These are phyloP conservation scores for Solanum hybrid DNA, from an alignment of 305 asterid genomes.

Conservation along the genomic window DNA sequence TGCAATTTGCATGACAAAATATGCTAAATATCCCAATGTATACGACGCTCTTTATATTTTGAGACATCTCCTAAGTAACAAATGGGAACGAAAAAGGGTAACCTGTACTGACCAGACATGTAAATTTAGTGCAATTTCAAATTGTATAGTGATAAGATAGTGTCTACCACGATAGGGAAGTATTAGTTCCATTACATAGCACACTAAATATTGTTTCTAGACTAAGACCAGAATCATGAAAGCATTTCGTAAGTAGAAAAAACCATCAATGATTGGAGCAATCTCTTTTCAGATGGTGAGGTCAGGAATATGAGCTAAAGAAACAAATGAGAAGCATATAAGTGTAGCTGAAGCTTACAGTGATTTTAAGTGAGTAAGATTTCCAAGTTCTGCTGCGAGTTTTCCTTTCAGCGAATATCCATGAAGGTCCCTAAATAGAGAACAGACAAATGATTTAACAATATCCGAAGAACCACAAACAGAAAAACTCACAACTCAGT, in stretches of 20 bases:
- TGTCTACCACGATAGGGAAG: background rate
- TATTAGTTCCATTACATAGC: background rate
- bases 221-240: background rate
- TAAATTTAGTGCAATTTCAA: background rate
- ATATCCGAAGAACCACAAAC: background rate
- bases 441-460: background rate
- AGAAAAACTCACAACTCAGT: background rate
- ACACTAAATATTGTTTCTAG: background rate
- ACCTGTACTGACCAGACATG: background rate
- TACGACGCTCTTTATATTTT: background rate
- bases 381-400: constrained; percentile 74
- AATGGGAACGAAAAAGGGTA: background rate
- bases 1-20: background rate
- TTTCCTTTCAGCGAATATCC: constrained; percentile 63
- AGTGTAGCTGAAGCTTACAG: constrained; percentile 49
- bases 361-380: constrained; percentile 46
- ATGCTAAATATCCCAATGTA: background rate
- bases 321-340: background rate
- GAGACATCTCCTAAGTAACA: background rate
- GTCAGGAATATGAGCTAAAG: background rate
- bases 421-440: constrained; percentile 54
- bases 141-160: background rate
- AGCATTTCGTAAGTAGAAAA: background rate
- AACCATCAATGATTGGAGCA: background rate
- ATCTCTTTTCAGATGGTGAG: background rate